Evolutionary conservation across 1,139 yeast genomes (phyloP).

Genomic region (Sugiyamaella pinicola): DNA sequence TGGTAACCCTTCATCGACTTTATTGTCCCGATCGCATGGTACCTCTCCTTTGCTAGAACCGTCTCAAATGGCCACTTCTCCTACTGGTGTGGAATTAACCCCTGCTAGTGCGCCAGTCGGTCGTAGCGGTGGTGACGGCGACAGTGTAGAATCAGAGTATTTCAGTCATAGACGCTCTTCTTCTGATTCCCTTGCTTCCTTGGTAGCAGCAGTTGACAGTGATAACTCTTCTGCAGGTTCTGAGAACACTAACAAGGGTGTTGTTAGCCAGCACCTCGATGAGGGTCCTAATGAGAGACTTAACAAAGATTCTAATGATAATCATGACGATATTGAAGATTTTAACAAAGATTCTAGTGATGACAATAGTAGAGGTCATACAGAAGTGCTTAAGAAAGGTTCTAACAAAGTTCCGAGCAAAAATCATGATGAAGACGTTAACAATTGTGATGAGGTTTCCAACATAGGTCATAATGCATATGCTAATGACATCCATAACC

Average conservation of each 20-base stretch:
- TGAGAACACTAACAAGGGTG: background rate
- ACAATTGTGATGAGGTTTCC: background rate
- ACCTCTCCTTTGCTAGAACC: slow-evolving; percentile 15
- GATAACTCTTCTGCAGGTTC: background rate
- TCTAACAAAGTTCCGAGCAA: too few species aligned
- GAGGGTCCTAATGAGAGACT: background rate
- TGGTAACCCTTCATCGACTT: background rate
- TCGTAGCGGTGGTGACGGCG: background rate
- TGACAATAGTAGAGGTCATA: too few species aligned
- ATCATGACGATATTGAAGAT: background rate
- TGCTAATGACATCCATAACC: background rate
- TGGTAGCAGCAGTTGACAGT: background rate
- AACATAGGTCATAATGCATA: too few species aligned
- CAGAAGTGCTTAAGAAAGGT: too few species aligned
- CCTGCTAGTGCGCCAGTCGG: slow-evolving; percentile 1
- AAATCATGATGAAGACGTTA: background rate
- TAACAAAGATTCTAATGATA: background rate
- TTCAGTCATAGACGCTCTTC: background rate
- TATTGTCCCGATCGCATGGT: slow-evolving; percentile 8
- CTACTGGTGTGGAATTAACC: slow-evolving; percentile 12
- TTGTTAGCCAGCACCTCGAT: background rate
- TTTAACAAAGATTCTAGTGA: background rate
- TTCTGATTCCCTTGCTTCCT: background rate
- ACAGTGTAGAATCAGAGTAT: background rate
- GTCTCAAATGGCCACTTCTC: slow-evolving; percentile 6